These are phyloP conservation scores for Physcia stellaris DNA, from an alignment of 495 filamentous ascomycete genomes.

Conservation along the genomic window DNA sequence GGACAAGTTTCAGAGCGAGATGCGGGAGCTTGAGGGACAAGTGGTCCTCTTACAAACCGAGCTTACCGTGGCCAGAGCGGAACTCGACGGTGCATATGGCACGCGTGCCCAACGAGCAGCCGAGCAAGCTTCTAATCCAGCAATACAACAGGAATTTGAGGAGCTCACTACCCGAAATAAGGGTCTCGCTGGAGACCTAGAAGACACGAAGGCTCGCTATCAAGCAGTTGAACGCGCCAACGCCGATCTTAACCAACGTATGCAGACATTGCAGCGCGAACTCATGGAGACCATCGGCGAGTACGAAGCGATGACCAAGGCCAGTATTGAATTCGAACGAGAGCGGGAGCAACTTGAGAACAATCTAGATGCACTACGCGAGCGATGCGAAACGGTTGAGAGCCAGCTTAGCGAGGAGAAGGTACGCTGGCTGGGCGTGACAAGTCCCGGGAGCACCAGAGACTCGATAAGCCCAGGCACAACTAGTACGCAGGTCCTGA, in stretches of 20 bases:
- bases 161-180: constrained; percentile 48
- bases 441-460: constrained; percentile 34
- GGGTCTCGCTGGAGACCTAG: constrained; percentile 45
- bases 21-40: constrained; percentile 64
- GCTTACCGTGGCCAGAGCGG: constrained; percentile 78
- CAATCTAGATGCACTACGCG: constrained; percentile 54
- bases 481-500: constrained; percentile 59
- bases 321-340: constrained; percentile 74
- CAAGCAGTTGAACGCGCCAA: constrained; percentile 21
- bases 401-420: constrained; percentile 56
- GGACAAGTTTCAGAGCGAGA: constrained; percentile 39
- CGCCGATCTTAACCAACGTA: constrained; percentile 40
- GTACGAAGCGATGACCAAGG: constrained; percentile 76
- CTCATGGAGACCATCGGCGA: constrained; percentile 70
- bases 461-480: constrained; percentile 29
- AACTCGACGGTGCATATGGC: constrained; percentile 89
- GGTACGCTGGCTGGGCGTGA: constrained; percentile 54
- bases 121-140: constrained; percentile 53
- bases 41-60: constrained; percentile 81
- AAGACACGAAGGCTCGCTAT: constrained; percentile 32
- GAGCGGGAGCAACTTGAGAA: constrained; percentile 67
- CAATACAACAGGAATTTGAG: constrained; percentile 50
- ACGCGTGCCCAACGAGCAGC: constrained; percentile 59
- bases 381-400: constrained; percentile 55
- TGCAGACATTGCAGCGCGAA: constrained; percentile 58